phyloP scores from a whole-genome alignment of 768 basidiomycete species.

The Russula vinacea region DNA sequence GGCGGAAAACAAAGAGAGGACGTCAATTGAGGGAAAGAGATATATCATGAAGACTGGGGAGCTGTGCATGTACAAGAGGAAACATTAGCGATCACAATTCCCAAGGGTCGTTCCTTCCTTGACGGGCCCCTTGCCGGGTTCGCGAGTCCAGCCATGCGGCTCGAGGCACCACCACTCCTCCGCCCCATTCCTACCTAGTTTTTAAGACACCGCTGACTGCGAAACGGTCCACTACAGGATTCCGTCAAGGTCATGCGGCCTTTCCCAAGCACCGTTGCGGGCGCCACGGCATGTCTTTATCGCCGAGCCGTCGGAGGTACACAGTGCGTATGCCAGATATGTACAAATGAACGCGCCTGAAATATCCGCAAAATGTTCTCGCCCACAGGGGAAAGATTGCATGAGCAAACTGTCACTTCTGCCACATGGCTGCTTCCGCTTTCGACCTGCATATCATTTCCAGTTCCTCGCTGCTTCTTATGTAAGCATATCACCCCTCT shows the following conservation, averaged over 20 bases:
- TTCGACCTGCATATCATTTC: background rate
- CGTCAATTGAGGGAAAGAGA: constrained; percentile 8
- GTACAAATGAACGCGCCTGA: constrained; percentile 26
- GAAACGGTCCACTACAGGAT: background rate
- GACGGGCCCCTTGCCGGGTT: background rate
- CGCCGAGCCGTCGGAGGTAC: constrained; percentile 21
- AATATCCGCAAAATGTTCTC: constrained; percentile 3
- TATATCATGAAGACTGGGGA: constrained; percentile 16
- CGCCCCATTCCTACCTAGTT: background rate
- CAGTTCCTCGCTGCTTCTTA: background rate
- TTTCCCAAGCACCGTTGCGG: background rate
- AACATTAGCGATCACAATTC: constrained; percentile 27
- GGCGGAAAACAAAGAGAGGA: background rate
- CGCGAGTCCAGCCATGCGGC: constrained; percentile 11
- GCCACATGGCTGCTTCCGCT: background rate
- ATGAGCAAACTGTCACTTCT: background rate
- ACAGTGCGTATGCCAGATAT: constrained; percentile 23
- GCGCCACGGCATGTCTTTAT: constrained; percentile 14
- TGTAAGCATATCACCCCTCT: background rate
- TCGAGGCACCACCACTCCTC: background rate
- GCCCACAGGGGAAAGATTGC: constrained; percentile 19
- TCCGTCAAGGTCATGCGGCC: constrained; percentile 2
- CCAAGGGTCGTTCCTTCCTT: constrained; percentile 17
- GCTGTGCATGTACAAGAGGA: constrained; percentile 19
- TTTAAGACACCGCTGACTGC: constrained; percentile 12